phyloP scores from a whole-genome alignment of 371 early-diverging fungal genomes.

The Mucor mucedo region DNA sequence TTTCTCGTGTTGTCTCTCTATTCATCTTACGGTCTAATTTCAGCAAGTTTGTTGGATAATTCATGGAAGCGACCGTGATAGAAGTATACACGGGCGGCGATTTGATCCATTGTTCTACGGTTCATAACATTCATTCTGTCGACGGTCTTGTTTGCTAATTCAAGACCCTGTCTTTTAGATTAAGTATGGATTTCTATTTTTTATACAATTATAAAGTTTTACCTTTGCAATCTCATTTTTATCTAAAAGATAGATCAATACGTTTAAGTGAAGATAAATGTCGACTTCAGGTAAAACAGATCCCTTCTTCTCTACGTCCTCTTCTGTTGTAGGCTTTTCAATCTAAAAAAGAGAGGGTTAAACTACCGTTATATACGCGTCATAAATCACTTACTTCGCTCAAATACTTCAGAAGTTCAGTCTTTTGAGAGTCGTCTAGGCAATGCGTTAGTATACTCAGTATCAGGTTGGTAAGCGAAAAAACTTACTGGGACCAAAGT shows the following conservation, averaged over 20 bases:
- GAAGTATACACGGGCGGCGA: conserved; percentile 91
- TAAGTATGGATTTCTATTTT: conserved; percentile 1
- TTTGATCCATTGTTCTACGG: conserved; percentile 88
- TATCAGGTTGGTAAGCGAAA: background rate
- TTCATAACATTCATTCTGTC: conserved; percentile 68
- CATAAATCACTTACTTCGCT: conserved; percentile 37
- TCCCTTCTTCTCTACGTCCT: conserved; percentile 39
- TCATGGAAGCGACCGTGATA: conserved; percentile 92
- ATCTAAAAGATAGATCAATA: conserved; percentile 84
- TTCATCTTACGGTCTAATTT: conserved; percentile 72
- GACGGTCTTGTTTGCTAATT: conserved; percentile 69
- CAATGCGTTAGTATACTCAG: background rate
- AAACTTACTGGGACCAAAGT: conserved; percentile 65
- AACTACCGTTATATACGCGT: background rate
- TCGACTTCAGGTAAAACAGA: conserved; percentile 85
- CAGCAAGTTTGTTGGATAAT: conserved; percentile 68
- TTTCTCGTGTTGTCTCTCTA: conserved; percentile 47
- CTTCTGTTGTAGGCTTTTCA: conserved; percentile 29
- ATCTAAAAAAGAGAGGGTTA: conserved; percentile 9
- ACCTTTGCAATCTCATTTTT: conserved; percentile 74
- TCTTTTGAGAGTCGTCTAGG: conserved; percentile 41
- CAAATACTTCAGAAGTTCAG: conserved; percentile 40
- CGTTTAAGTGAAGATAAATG: conserved; percentile 82
- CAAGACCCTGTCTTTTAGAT: conserved; percentile 60
- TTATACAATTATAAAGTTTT: conserved; percentile 4